Evolutionary conservation across 306 rosid species (phyloP).

Genomic region (Psophocarpus tetragonolobus): DNA sequence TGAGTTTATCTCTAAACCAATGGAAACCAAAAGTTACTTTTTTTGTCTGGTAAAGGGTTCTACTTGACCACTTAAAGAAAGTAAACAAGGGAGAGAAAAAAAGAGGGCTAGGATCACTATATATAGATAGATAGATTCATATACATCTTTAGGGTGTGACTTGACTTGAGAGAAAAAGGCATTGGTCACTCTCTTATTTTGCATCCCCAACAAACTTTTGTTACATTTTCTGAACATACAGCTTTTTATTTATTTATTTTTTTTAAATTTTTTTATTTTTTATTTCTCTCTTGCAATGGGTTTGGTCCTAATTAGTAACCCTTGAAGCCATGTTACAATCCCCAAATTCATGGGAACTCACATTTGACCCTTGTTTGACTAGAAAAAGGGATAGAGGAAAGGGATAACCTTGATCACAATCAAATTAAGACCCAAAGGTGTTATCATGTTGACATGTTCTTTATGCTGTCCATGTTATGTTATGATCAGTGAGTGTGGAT

Average conservation of each 20-base stretch:
- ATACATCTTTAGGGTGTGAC: not conserved
- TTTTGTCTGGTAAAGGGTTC: conserved; percentile 9
- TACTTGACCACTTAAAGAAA: conserved; percentile 20
- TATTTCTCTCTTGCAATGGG: conserved; percentile 7
- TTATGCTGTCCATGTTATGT: conserved; percentile 33
- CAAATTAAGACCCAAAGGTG: conserved; percentile 30
- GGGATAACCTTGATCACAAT: conserved; percentile 13
- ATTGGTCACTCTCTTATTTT: conserved; percentile 4
- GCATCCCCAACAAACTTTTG: conserved; percentile 28
- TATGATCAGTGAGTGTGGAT: conserved; percentile 32
- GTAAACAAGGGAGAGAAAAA: not conserved
- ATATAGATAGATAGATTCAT: not conserved
- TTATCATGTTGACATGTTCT: conserved; percentile 19
- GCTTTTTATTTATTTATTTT: not conserved
- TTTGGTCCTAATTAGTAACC: conserved; percentile 24
- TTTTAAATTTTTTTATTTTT: not conserved
- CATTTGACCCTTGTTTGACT: conserved; percentile 34
- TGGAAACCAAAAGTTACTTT: conserved; percentile 26
- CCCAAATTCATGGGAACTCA: conserved; percentile 47
- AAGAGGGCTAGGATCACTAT: not conserved
- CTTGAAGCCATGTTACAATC: conserved; percentile 35
- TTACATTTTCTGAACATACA: conserved; percentile 14
- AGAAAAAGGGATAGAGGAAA: conserved; percentile 23
- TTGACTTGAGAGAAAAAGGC: conserved; percentile 27
- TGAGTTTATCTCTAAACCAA: not conserved